Evolutionary conservation across 2,329 filamentous ascomycete genomes (phyloP), one percentile per base, ranked within the genome.

Genomic region (Trichoderma asperellum): DNA sequence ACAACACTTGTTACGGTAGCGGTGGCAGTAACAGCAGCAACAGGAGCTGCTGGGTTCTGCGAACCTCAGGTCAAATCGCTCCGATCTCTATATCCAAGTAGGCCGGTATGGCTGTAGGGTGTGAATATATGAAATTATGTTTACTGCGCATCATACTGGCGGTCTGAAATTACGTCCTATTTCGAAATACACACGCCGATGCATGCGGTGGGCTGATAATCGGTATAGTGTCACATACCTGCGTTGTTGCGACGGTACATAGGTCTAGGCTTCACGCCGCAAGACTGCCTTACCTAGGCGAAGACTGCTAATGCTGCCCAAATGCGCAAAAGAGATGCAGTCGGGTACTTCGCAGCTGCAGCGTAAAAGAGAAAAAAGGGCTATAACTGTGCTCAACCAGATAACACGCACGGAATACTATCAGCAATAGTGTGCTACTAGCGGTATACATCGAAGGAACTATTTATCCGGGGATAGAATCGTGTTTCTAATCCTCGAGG

Each of bases 401-500:
- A 55, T 55, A 55, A 12, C 47, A 24, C n/a, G 24, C 47, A 5
- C n/a, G 40, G 7, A 18, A 43, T 40, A 40, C 37, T 43, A 43
- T 18, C 37, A 18, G 37, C 37, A 43, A 43, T 43, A 43, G 37
- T 43, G 37, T 43, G 37, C 18, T 49, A 21, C 43, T 49, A 49
- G 43, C 43, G 43, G n/a, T 49, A 49, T 35, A 27, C 62, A 12
- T 37, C 37, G 5, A 55, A 57, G 14, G 37, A 27, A 49, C 32
- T 27, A 29, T 47, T 53, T 34, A 47, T 53, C 53, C 18, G 53
- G 62, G 37, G 43, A 57, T 53, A 37, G 37, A 37, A 57, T 65
- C n/a, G 53, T 47, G 53, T 53, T 43, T 57, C 62, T 65, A 40
- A 56, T 43, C 37, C 62, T 57, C 16, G n/a, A 27, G 37, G 52